A percentile compares a stretch with the other conserved stretches of the same genome.
Evolutionary conservation across 179 eudicot genomes (phyloP).

Genomic region (Silene noctiflora): DNA sequence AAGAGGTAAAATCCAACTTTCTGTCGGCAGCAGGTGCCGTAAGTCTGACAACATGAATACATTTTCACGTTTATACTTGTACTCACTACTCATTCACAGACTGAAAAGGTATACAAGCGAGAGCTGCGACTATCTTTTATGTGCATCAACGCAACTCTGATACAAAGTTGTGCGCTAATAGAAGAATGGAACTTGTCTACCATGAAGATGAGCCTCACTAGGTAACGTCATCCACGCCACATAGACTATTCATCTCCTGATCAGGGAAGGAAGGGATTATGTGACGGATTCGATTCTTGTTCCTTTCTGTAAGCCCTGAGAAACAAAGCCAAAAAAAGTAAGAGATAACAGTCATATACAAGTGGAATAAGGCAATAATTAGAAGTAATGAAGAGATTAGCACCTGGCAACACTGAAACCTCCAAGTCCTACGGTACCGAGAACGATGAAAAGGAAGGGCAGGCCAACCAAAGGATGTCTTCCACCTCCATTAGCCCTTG

Average conservation of each 20-base stretch:
- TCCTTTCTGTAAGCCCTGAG: conserved; percentile 72
- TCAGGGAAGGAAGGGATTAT: conserved; percentile 60
- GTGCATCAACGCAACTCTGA: background rate
- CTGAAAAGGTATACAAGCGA: background rate
- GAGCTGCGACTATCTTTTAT: background rate
- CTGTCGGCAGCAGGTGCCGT: background rate
- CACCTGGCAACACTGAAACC: conserved; percentile 58
- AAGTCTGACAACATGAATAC: background rate
- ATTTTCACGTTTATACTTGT: background rate
- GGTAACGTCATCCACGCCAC: background rate
- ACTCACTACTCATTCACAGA: background rate
- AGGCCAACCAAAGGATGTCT: conserved; percentile 46
- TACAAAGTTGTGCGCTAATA: background rate
- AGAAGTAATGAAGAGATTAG: background rate
- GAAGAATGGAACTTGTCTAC: background rate
- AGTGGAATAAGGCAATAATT: background rate
- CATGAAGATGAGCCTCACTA: background rate
- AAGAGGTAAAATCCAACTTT: background rate
- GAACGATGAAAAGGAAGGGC: conserved; percentile 58
- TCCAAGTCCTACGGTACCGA: conserved; percentile 59
- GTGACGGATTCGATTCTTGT: conserved; percentile 49
- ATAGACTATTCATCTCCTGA: background rate
- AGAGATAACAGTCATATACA: background rate
- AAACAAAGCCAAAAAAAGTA: conserved; percentile 10
- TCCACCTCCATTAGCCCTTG: conserved; percentile 44